phyloP scores from a whole-genome alignment of 805 yeast genomes.

The Starmerella stellata region DNA sequence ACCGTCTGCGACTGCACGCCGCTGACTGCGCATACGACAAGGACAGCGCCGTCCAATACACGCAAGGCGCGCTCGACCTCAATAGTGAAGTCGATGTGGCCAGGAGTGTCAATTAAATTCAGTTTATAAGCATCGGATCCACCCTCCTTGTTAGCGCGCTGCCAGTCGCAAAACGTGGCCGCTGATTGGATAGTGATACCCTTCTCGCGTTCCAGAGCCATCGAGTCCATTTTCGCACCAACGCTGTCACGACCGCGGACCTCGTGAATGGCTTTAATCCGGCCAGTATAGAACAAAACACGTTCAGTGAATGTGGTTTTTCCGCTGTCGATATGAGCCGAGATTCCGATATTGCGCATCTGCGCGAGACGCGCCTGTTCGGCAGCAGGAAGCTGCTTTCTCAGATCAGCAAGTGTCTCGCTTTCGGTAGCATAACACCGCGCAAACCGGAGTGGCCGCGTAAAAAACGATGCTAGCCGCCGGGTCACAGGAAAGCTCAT shows the following conservation, averaged over 20 bases:
- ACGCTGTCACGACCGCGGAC: conserved; percentile 91
- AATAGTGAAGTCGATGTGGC: conserved; percentile 95
- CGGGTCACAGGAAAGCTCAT: too few relatives aligned
- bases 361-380: conserved; percentile 27
- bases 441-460: too few relatives aligned
- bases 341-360: conserved; percentile 88
- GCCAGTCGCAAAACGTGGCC: conserved; percentile 96
- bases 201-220: conserved; percentile 96
- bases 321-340: conserved; percentile 97
- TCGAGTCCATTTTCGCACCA: conserved; percentile 98
- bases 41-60: conserved; percentile 93
- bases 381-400: neutral
- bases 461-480: too few relatives aligned
- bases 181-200: conserved; percentile 98
- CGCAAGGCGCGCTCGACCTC: conserved; percentile 98
- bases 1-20: conserved; percentile 98
- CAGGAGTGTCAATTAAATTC: conserved; percentile 95
- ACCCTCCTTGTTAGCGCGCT: conserved; percentile 27
- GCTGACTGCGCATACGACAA: conserved; percentile 94
- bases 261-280: conserved; percentile 33
- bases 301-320: conserved; percentile 97
- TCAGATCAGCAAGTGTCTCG: neutral
- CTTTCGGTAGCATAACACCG: neutral
- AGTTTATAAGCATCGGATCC: conserved; percentile 44
- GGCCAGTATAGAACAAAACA: conserved; percentile 86